Conservation (phyloP, 176 grass and related monocot species). For the Carex myosuroides region DNA sequence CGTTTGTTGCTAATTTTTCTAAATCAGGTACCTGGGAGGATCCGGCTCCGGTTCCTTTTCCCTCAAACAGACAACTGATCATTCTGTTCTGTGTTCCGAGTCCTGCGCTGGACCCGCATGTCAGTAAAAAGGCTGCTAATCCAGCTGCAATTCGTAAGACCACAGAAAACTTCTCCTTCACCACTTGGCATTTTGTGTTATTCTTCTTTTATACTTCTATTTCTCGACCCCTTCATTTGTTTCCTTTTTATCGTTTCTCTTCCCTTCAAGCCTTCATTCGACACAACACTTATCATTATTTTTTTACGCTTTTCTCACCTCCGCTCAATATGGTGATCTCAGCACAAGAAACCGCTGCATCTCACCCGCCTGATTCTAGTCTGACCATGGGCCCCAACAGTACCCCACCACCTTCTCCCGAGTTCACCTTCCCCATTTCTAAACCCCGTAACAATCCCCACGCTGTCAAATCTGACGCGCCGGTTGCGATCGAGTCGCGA, state of each 20-base stretch:
- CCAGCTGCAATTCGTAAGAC: neutral
- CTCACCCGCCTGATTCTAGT: neutral
- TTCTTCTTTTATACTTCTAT: neutral
- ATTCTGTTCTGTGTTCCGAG: no score
- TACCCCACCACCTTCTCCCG: neutral
- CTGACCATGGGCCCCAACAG: neutral
- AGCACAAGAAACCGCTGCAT: neutral
- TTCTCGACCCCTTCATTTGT: neutral
- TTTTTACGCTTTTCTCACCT: neutral
- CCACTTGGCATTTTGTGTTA: neutral
- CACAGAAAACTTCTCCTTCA: neutral
- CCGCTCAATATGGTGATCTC: constrained; percentile 4
- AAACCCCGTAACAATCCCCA: neutral
- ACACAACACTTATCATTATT: no score
- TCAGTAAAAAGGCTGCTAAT: neutral
- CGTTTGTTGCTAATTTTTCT: no score
- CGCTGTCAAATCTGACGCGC: neutral
- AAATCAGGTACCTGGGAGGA: no score
- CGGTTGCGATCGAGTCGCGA: neutral
- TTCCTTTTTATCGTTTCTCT: neutral
- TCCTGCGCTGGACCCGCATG: neutral
- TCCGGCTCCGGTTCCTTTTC: no score
- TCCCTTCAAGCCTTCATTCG: neutral
- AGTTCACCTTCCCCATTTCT: neutral
- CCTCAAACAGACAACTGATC: no score